Percentiles rank a stretch among this genome's conserved stretches.
Evolutionary conservation across 78 protist species (phyloP).

Genomic region (Fonticula alba): DNA sequence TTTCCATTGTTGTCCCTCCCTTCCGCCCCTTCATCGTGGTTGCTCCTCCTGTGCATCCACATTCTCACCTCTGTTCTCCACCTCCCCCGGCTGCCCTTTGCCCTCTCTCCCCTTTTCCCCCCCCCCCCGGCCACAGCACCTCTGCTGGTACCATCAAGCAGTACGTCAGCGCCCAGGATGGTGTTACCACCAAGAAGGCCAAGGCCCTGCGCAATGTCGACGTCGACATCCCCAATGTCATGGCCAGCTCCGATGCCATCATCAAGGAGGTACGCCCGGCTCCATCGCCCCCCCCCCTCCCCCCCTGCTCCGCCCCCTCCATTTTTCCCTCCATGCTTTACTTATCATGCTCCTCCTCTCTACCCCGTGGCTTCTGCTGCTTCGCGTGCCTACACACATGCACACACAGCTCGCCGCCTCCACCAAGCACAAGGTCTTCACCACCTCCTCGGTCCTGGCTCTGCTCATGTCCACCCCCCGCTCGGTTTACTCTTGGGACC

Average conservation of each 20-base stretch:
- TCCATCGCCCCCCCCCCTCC: not conserved
- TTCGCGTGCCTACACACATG: too few species aligned
- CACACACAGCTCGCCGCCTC: too few species aligned
- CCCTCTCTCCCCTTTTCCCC: not conserved
- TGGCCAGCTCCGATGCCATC: constrained; percentile 24
- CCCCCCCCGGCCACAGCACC: not conserved
- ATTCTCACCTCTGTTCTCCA: not conserved
- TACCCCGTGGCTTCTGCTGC: not conserved
- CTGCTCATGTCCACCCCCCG: constrained; percentile 46
- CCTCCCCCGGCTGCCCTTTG: not conserved
- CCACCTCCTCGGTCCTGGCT: constrained; percentile 48
- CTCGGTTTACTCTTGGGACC: constrained; percentile 55
- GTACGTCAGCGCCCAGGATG: constrained; percentile 23
- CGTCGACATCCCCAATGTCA: constrained; percentile 2
- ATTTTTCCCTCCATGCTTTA: not conserved
- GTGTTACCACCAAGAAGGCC: constrained; percentile 10
- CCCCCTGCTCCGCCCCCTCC: not conserved
- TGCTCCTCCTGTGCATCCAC: not conserved
- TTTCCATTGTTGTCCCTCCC: not conserved
- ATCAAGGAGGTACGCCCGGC: not conserved
- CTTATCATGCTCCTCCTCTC: not conserved
- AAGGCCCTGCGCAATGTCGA: constrained; percentile 1
- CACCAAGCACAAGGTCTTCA: constrained; percentile 39
- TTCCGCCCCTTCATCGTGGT: not conserved
- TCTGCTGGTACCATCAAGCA: constrained; percentile 2